Evolutionary conservation across 768 basidiomycete genomes (phyloP), one percentile per base, ranked within the genome.

Genomic region (Termitomyces sp.): DNA sequence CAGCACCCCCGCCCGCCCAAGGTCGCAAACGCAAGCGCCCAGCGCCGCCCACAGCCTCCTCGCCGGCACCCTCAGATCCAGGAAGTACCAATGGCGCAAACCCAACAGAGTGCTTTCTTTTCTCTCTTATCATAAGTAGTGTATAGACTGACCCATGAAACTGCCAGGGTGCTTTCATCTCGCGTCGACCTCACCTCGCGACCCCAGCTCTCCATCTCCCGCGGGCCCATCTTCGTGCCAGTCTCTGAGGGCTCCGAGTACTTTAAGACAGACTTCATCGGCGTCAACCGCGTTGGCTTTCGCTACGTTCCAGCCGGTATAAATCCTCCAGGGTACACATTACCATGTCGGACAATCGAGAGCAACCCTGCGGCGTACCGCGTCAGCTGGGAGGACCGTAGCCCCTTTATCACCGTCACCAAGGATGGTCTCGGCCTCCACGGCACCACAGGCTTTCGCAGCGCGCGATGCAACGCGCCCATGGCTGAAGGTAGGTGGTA

Each of bases 401-500:
- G 86, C 64, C 77, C 87, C 0, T 92, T 89, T 66, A 76, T 94
- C 53, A 84, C 84, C 54, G 85, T 92, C 61, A 85, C 89, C 0
- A 85, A 83, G 56, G 91, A 95, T 64, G 94, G 90, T 0, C 68
- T 89, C 3, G 81, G 83, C 1, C 72, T 95, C 54, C 76, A 83
- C 2, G 92, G 95, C 7, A 88, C 89, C 66, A 90, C 89, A 53
- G 97, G 97, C 4, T 98, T 94, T 70, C 77, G 96, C 26, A 92
- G 90, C 64, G 94, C 88, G 3, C 82, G 97, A 24, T 88, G 87
- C 58, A 98, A 97, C 70, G 87, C 92, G 1, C 90, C 93, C 0
- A 80, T 98, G 22, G 79, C 92, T 24, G 86, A 94, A 64, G 97
- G 97, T 6, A 82, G 80, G 13, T 98, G 94, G 94, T 98, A 94